phyloP scores from a whole-genome alignment of 2,329 filamentous ascomycete genomes.

The Paracorniculantispora psalliotae region DNA sequence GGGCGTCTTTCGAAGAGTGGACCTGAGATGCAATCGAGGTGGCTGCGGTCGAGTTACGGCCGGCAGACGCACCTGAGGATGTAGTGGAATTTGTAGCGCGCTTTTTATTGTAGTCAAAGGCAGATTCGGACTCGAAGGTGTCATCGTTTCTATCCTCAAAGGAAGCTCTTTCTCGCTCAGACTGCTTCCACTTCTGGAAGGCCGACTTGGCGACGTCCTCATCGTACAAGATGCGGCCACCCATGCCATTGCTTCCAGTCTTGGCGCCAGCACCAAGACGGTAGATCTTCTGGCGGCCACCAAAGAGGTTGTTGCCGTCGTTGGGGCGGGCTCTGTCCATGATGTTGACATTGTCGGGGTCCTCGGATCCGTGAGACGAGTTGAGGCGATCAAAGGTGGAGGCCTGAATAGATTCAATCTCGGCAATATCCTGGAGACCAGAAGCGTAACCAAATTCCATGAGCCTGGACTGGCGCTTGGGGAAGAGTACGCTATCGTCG shows the following conservation, averaged over 20 bases:
- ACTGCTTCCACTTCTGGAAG: conserved; percentile 70
- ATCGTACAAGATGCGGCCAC: conserved; percentile 73
- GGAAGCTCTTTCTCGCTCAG: conserved; percentile 52
- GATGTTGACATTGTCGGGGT: conserved; percentile 64
- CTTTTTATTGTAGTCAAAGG: conserved; percentile 64
- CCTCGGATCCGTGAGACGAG: conserved; percentile 66
- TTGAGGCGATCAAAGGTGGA: conserved; percentile 55
- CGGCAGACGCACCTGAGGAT: conserved; percentile 62
- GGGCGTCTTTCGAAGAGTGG: conserved; percentile 47
- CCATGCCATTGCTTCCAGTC: conserved; percentile 43
- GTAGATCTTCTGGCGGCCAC: conserved; percentile 92
- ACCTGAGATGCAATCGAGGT: conserved; percentile 71
- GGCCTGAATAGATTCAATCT: conserved; percentile 75
- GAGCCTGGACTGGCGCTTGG: conserved; percentile 73
- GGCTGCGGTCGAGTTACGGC: conserved; percentile 77
- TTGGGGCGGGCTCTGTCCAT: conserved; percentile 78
- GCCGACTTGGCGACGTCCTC: conserved; percentile 78
- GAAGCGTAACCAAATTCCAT: conserved; percentile 61
- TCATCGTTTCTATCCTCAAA: conserved; percentile 32
- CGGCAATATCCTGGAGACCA: conserved; percentile 76
- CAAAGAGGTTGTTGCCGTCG: conserved; percentile 91
- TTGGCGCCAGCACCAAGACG: conserved; percentile 60
- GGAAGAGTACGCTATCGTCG: conserved; percentile 86
- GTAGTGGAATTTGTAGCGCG: conserved; percentile 83
- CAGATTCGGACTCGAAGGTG: conserved; percentile 40